Evolutionary conservation across 768 basidiomycete species (phyloP).

Genomic region (Rhizopogon vesiculosus): DNA sequence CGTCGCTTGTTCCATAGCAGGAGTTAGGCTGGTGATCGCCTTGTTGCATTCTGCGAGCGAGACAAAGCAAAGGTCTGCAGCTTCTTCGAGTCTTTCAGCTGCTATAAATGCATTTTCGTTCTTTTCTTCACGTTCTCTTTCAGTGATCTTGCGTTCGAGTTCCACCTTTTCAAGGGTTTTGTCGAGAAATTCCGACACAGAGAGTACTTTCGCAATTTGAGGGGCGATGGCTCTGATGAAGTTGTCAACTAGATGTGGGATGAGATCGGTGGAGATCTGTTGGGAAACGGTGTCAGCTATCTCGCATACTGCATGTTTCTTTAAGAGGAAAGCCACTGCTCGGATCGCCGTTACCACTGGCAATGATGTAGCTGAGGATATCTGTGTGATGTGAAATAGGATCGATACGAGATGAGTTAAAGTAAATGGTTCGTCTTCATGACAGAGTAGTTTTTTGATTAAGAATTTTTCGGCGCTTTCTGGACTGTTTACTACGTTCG

Average conservation of each 20-base stretch:
- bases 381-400: neutral
- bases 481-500: too few species aligned
- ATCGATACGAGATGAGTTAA: too few species aligned
- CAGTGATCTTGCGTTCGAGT: too few species aligned
- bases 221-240: neutral
- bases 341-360: neutral
- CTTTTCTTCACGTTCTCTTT: neutral
- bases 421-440: too few species aligned
- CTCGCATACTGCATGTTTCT: neutral
- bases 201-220: neutral
- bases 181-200: too few species aligned
- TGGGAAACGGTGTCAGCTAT: neutral
- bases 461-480: too few species aligned
- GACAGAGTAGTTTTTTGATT: too few species aligned
- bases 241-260: too few species aligned
- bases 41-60: neutral
- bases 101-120: neutral
- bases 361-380: neutral
- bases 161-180: too few species aligned
- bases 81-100: neutral
- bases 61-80: too few species aligned
- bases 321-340: neutral
- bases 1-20: neutral
- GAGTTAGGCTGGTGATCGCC: neutral
- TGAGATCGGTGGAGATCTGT: too few species aligned